Evolutionary conservation across 306 rosid genomes (phyloP).

Genomic region (Hylodesmum podocarpum): DNA sequence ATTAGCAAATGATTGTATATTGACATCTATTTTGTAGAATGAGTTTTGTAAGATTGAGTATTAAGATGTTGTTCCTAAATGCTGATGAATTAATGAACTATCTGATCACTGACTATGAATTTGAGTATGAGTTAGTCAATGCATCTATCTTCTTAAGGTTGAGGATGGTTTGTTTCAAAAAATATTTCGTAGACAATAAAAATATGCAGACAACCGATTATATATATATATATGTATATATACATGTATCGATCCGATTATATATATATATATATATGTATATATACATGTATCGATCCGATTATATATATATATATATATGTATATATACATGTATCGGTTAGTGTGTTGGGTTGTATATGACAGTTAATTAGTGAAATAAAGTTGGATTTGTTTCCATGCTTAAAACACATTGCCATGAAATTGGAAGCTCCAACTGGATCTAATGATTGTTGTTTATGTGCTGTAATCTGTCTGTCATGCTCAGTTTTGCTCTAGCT

Average conservation of each 20-base stretch:
- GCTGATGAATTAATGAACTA: not conserved
- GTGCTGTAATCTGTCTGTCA: not conserved
- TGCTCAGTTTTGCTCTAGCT: not conserved
- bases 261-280: too few species aligned
- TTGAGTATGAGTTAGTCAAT: not conserved
- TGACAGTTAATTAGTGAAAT: too few species aligned
- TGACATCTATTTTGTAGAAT: not conserved
- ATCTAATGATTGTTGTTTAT: not conserved
- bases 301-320: too few species aligned
- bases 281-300: too few species aligned
- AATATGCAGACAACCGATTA: too few species aligned
- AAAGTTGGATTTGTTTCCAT: not conserved
- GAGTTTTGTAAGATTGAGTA: not conserved
- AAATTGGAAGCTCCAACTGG: not conserved
- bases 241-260: too few species aligned
- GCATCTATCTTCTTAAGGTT: not conserved
- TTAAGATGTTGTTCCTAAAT: not conserved
- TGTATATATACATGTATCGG: too few species aligned
- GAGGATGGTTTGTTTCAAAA: not conserved
- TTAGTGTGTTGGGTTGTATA: too few species aligned
- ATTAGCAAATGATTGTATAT: not conserved
- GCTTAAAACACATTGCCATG: not conserved
- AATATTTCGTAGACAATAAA: too few species aligned
- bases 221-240: too few species aligned
- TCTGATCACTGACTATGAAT: not conserved